Evolutionary conservation across 2,329 filamentous ascomycete genomes (phyloP).

Genomic region (Monosporascus sp.): DNA sequence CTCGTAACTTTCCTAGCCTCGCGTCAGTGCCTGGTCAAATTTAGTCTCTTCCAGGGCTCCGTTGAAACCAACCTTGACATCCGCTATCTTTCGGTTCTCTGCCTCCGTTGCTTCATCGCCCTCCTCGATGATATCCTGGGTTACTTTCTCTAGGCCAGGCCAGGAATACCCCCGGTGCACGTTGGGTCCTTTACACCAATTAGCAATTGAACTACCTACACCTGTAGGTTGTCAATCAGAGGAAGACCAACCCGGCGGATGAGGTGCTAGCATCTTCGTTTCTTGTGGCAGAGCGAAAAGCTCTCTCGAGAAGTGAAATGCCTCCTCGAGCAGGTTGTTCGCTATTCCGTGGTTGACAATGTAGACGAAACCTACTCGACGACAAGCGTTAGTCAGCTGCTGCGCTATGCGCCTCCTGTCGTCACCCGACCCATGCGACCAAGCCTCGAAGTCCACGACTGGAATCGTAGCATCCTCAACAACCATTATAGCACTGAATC

Average conservation of each 20-base stretch:
- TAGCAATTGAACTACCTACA: neutral
- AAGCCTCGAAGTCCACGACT: slow-evolving; percentile 18
- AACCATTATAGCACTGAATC: neutral
- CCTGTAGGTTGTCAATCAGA: neutral
- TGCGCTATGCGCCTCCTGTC: slow-evolving; percentile 19
- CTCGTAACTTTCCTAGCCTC: slow-evolving; percentile 44
- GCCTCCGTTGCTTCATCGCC: slow-evolving; percentile 34
- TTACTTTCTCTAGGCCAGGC: slow-evolving; percentile 49
- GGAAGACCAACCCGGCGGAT: slow-evolving; percentile 22
- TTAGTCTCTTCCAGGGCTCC: neutral
- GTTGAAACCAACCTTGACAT: slow-evolving; percentile 40
- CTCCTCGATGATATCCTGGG: slow-evolving; percentile 35
- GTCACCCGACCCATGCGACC: slow-evolving; percentile 12
- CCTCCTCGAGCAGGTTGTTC: slow-evolving; percentile 28
- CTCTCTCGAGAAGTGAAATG: slow-evolving; percentile 29
- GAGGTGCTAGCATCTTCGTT: slow-evolving; percentile 30
- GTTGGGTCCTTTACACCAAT: slow-evolving; percentile 29
- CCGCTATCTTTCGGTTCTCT: slow-evolving; percentile 38
- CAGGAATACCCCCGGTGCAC: slow-evolving; percentile 52
- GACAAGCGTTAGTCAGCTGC: slow-evolving; percentile 24
- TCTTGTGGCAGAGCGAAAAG: slow-evolving; percentile 28
- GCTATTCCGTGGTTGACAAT: slow-evolving; percentile 27
- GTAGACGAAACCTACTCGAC: slow-evolving; percentile 26
- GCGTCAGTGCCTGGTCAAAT: neutral
- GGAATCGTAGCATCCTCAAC: slow-evolving; percentile 14